Evolutionary conservation across 805 yeast species (phyloP), one percentile per base, ranked within the genome.

Genomic region (Starmerella tilneyi): DNA sequence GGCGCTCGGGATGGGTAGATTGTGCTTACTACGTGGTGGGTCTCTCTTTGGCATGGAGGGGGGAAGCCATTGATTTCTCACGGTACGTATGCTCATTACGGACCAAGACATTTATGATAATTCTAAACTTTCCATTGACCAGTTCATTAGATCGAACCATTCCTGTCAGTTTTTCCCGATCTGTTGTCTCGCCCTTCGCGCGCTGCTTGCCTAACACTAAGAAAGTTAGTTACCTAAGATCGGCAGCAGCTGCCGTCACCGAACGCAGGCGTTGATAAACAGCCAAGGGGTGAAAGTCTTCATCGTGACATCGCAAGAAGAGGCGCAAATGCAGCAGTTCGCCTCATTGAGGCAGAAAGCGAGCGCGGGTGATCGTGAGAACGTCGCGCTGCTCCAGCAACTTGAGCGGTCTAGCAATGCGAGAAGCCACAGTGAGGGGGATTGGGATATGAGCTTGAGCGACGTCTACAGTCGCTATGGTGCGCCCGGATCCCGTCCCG

Each of bases 241-340:
- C 16, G 31, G n/a, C n/a, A n/a, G n/a, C n/a, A n/a, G n/a, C n/a
- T n/a, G n/a, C n/a, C n/a, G n/a, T n/a, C n/a, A n/a, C n/a, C n/a
- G n/a, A n/a, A n/a, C n/a, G n/a, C n/a, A n/a, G n/a, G n/a, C n/a
- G 12, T 11, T 4, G 15, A 16, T 28, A 28, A 28, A n/a, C n/a
- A n/a, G n/a, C n/a, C n/a, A n/a, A 24, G 27, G 11, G 27, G 11
- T 24, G 11, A 8, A 8, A 8, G 17, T 19, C 4, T 24, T 7
- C 4, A 29, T n/a, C 29, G 48, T 32, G 41, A 27, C 27, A 6
- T 15, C 22, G n/a, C 19, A 36, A 5, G 45, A 29, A 30, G 30
- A 22, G 37, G 20, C 17, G 20, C 45, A 26, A 1, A 49, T 49
- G 52, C 44, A 46, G 31, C 46, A 45, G 29, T 49, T 39, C 22